Base-by-base conservation (phyloP, 345 rosid genomes). In the Camelina sativa region DNA sequence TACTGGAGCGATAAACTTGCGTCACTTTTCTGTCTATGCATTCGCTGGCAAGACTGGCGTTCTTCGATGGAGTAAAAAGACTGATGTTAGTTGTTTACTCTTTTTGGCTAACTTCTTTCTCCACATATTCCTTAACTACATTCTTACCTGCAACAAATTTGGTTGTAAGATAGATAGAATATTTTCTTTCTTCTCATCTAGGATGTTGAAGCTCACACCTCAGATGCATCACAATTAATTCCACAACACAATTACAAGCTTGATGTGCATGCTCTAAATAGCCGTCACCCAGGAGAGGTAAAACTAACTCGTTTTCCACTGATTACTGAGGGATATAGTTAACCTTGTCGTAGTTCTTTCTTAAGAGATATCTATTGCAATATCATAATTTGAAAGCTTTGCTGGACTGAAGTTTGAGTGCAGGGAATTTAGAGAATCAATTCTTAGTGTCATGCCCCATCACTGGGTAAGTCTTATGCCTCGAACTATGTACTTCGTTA, bases 181-280 rank as follows among this genome's bases (percentile, higher is more conserved):
- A 20, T 22, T 1, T 58, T 77, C 4, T 50, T 76, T 76, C 79
- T 83, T 76, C 48, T 81, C 73, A 13, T 76, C 47, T 74, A 95
- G 98, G 87, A 96, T 82, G 70, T 86, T 80, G 97, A 89, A 79
- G 86, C 86, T 32, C 83, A 84, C 46, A 65, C 92, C 67, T 74
- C 89, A 71, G 98, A 91, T 83, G 86, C 87, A 46, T 86, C 90
- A 11, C 88, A 88, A 69, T 76, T 96, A 75, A 85, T 91, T 80
- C 98, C 99, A 5, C 99, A 96, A 69, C 99, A 92, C 75, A 92
- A 91, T 80, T 96, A 95, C 92, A 96, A 88, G 84, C 94, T 96
- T 40, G 96, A 92, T 78, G 97, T 79, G 59, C 91, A 92, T 76
- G 81, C 98, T 13, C 52, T 91, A 55, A 92, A 91, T 80, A 89